These are phyloP conservation scores for Rhizopogon sp. DNA, from an alignment of 768 basidiomycete species.

Conservation along the genomic window DNA sequence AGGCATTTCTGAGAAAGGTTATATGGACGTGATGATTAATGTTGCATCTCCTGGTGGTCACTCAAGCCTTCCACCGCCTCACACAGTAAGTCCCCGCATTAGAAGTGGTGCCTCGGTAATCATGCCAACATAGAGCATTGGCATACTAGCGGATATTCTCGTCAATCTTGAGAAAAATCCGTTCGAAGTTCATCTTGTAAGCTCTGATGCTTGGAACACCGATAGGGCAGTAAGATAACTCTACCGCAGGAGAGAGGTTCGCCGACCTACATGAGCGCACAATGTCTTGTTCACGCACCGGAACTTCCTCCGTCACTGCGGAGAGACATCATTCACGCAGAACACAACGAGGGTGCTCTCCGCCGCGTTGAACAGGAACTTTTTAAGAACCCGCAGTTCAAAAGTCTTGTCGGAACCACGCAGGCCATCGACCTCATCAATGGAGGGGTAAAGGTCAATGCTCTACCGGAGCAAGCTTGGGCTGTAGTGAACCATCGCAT, in stretches of 20 bases:
- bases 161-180: conserved; percentile 68
- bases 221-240: not conserved
- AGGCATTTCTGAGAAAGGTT: conserved; percentile 73
- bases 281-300: conserved; percentile 65
- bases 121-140: conserved; percentile 57
- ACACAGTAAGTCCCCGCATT: conserved; percentile 51
- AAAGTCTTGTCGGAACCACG: conserved; percentile 55
- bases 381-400: conserved; percentile 32
- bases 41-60: conserved; percentile 76
- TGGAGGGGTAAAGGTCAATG: conserved; percentile 73
- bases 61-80: conserved; percentile 76
- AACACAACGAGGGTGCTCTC: conserved; percentile 46
- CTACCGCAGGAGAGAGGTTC: conserved; percentile 43
- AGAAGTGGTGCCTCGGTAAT: conserved; percentile 1
- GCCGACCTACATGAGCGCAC: conserved; percentile 53
- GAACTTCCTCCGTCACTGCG: conserved; percentile 45
- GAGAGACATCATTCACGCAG: conserved; percentile 41
- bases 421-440: conserved; percentile 60
- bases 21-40: conserved; percentile 55
- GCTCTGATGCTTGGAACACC: conserved; percentile 5
- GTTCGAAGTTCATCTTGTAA: conserved; percentile 44
- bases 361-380: conserved; percentile 44
- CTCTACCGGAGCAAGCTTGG: conserved; percentile 74
- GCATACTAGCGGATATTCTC: conserved; percentile 70
- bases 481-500: conserved; percentile 74